Evolutionary conservation across 2,329 filamentous ascomycete genomes (phyloP).

Genomic region (Ophiocordyceps robertsii): DNA sequence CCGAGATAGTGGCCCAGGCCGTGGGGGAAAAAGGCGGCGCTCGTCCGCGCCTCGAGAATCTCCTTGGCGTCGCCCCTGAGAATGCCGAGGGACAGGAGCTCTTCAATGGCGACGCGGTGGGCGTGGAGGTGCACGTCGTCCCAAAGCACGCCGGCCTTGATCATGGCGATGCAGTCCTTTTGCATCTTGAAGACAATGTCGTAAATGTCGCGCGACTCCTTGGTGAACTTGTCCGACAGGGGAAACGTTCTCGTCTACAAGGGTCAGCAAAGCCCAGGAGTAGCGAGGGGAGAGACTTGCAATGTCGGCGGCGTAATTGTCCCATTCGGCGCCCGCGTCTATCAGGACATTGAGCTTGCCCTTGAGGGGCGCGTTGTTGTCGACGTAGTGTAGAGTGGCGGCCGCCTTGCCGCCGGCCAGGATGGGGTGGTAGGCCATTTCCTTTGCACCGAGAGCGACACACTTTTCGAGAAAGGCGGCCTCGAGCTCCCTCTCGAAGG

Average conservation of each 20-base stretch:
- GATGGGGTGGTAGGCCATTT: slow-evolving; percentile 82
- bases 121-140: slow-evolving; percentile 71
- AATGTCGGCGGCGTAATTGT: slow-evolving; percentile 58
- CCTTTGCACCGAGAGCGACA: slow-evolving; percentile 59
- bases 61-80: slow-evolving; percentile 54
- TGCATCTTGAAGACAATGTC: slow-evolving; percentile 82
- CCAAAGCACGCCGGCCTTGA: slow-evolving; percentile 66
- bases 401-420: slow-evolving; percentile 69
- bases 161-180: slow-evolving; percentile 55
- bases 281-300: slow-evolving; percentile 14
- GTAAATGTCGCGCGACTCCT: slow-evolving; percentile 63
- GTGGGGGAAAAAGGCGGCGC: slow-evolving; percentile 82
- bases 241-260: slow-evolving; percentile 73
- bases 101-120: slow-evolving; percentile 70
- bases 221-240: slow-evolving; percentile 55
- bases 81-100: slow-evolving; percentile 63
- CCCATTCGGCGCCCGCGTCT: slow-evolving; percentile 70
- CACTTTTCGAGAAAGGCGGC: slow-evolving; percentile 67
- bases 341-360: slow-evolving; percentile 70
- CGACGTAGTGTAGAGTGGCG: slow-evolving; percentile 77
- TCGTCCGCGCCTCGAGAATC: slow-evolving; percentile 67
- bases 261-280: slow-evolving; percentile 1
- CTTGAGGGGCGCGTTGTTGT: slow-evolving; percentile 56
- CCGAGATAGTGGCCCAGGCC: slow-evolving; percentile 84
- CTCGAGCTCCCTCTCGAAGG: slow-evolving; percentile 73